Percentiles rank a stretch among this genome's conserved stretches.
Conservation (phyloP, 2,329 filamentous ascomycete species). For the Lachnellula occidentalis region DNA sequence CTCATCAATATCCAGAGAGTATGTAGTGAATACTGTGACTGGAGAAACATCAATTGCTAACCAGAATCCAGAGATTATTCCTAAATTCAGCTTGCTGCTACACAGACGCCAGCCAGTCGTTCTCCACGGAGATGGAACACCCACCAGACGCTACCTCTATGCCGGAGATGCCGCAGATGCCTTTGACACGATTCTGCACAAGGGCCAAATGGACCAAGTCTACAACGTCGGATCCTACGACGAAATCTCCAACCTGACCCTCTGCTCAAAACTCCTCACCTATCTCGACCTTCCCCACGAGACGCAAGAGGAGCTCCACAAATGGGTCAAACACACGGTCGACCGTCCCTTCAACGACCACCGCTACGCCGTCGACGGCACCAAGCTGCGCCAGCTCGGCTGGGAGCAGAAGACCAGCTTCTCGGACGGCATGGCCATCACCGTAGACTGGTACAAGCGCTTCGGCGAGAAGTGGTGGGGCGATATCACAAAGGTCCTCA, state of each 20-base stretch:
- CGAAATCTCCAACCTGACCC: constrained; percentile 68
- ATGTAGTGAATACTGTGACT: constrained; percentile 32
- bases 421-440: constrained; percentile 55
- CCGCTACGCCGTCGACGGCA: constrained; percentile 65
- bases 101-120: constrained; percentile 61
- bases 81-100: constrained; percentile 72
- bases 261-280: constrained; percentile 60
- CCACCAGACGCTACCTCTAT: constrained; percentile 70
- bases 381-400: constrained; percentile 60
- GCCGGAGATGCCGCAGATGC: constrained; percentile 76
- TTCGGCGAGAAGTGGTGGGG: constrained; percentile 69
- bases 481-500: constrained; percentile 62
- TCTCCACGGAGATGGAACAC: constrained; percentile 70
- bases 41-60: constrained; percentile 8
- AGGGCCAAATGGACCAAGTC: constrained; percentile 65
- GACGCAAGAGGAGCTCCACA: constrained; percentile 47
- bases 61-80: constrained; percentile 63
- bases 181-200: constrained; percentile 79
- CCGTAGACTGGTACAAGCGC: constrained; percentile 63
- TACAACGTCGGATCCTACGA: constrained; percentile 80
- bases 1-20: constrained; percentile 82
- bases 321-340: constrained; percentile 68
- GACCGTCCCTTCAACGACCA: constrained; percentile 77
- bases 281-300: constrained; percentile 53
- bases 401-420: constrained; percentile 66